Base-by-base conservation (phyloP, 106 monocot species). In the Cymbidium sinense region DNA sequence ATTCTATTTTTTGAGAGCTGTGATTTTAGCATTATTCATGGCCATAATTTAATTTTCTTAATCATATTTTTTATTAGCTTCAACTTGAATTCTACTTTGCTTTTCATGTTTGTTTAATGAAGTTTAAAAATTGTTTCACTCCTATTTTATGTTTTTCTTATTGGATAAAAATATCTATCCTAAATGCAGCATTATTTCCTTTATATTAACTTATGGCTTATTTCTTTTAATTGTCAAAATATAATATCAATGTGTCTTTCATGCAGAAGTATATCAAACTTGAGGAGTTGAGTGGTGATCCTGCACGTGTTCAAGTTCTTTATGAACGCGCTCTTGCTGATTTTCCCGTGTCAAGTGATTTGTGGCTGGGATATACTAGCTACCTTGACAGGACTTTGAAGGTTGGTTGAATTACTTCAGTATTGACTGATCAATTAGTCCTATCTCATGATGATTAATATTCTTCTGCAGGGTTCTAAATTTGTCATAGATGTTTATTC, bases 251-350 rank as follows among this genome's bases (percentile, higher is more conserved):
- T 73, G 41, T 47, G 23, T 81, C 27, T 29, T 76, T 81, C 15
- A 51, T 91, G 78, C 90, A 99, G 98, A 92, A 82, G 35, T 99
- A 99, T 69, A 83, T 94, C 33, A 99, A 92, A 82, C 90, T 92
- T 85, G 98, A 99, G 80, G 98, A 95, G 54, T 84, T 89, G 41
- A 80, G 61, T 64, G 92, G 94, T 15, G 87, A 95, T 76, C 98
- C 98, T 83, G 89, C 87, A 79, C 94, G 98, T 74, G 98, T 99
- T 77, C 94, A 95, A 84, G 77, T 89, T 76, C 82, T 99, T 10
- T 99, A 90, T 86, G 98, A 99, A 75, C 88, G 98, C 78, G 94
- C 94, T 73, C 80, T 99, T 29, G 64, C 86, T 12, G 87, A 87
- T 28, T 83, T 95, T 78, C 90, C 94, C 4, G 70, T 99, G 70